phyloP scores from a whole-genome alignment of 176 grass and related monocot species.

The Rhipidocladum racemiflorum region DNA sequence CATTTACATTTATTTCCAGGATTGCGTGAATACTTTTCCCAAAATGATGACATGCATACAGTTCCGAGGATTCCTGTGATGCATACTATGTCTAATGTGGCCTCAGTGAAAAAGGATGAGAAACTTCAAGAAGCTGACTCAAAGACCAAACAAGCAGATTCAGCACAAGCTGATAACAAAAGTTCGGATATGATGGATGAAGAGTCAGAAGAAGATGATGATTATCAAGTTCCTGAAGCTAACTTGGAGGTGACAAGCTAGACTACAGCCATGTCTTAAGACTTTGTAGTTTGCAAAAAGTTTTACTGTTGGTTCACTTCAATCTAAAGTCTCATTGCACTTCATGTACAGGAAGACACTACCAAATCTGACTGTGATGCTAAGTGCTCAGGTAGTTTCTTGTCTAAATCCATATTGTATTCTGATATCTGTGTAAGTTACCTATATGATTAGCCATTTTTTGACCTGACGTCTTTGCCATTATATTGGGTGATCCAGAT shows the following conservation, averaged over 20 bases:
- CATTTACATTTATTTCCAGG: constrained; percentile 52
- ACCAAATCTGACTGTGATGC: constrained; percentile 47
- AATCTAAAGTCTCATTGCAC: constrained; percentile 30
- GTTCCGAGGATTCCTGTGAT: constrained; percentile 76
- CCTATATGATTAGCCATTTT: constrained; percentile 20
- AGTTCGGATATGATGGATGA: constrained; percentile 61
- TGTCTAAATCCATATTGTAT: constrained; percentile 19
- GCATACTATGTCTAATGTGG: constrained; percentile 46
- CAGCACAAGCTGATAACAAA: constrained; percentile 34
- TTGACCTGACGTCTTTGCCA: constrained; percentile 13
- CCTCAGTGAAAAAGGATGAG: constrained; percentile 49
- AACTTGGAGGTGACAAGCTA: constrained; percentile 49
- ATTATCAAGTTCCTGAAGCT: constrained; percentile 66
- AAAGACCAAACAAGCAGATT: constrained; percentile 35
- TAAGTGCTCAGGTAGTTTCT: constrained; percentile 52
- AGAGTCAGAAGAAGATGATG: constrained; percentile 91
- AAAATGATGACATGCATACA: constrained; percentile 71
- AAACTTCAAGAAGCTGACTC: constrained; percentile 34
- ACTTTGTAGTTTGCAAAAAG: constrained; percentile 1
- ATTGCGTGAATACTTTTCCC: constrained; percentile 88
- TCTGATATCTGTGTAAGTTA: constrained; percentile 22
- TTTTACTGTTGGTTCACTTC: constrained; percentile 19
- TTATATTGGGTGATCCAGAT: constrained; percentile 41
- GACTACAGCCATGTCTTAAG: constrained; percentile 1
- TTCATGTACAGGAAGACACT: constrained; percentile 44